phyloP scores from a whole-genome alignment of 2,329 filamentous ascomycete genomes.

The Verticillium longisporum region DNA sequence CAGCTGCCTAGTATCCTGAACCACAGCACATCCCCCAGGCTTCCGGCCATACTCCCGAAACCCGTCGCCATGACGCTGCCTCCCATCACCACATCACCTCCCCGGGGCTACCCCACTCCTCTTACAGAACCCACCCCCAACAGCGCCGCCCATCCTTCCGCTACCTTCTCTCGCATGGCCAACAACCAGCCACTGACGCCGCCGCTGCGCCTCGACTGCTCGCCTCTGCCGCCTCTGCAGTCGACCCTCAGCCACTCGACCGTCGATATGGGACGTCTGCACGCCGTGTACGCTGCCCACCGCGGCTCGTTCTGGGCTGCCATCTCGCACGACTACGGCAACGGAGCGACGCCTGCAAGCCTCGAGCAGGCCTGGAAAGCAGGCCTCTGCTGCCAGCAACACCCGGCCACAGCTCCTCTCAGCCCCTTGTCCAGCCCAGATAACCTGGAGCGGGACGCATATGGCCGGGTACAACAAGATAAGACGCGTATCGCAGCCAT shows the following conservation, averaged over 20 bases:
- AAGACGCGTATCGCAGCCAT: constrained; percentile 59
- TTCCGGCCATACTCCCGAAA: constrained; percentile 61
- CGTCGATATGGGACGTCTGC: constrained; percentile 60
- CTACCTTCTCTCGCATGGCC: constrained; percentile 26
- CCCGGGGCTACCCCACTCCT: constrained; percentile 31
- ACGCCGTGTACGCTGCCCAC: constrained; percentile 63
- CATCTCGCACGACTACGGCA: constrained; percentile 66
- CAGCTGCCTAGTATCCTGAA: constrained; percentile 48
- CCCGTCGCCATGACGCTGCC: constrained; percentile 45
- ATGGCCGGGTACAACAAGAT: constrained; percentile 35
- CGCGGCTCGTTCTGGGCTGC: constrained; percentile 66
- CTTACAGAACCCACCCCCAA: constrained; percentile 27
- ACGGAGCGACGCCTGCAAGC: constrained; percentile 51
- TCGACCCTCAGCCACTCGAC: constrained; percentile 27
- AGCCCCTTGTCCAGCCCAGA: constrained; percentile 47
- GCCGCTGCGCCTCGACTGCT: constrained; percentile 55
- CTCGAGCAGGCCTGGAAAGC: constrained; percentile 66
- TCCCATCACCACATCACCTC: constrained; percentile 25
- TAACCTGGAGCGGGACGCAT: constrained; percentile 30
- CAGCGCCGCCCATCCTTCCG: constrained; percentile 36
- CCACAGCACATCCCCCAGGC: constrained; percentile 40
- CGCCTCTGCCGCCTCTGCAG: constrained; percentile 18
- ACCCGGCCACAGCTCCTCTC: constrained; percentile 37
- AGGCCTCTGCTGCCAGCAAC: constrained; percentile 33
- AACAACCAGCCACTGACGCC: constrained; percentile 25